A percentile compares a stretch with the other conserved stretches of the same genome.
These are phyloP conservation scores for Syzygium aromaticum DNA, from an alignment of 345 rosid genomes.

Conservation along the genomic window DNA sequence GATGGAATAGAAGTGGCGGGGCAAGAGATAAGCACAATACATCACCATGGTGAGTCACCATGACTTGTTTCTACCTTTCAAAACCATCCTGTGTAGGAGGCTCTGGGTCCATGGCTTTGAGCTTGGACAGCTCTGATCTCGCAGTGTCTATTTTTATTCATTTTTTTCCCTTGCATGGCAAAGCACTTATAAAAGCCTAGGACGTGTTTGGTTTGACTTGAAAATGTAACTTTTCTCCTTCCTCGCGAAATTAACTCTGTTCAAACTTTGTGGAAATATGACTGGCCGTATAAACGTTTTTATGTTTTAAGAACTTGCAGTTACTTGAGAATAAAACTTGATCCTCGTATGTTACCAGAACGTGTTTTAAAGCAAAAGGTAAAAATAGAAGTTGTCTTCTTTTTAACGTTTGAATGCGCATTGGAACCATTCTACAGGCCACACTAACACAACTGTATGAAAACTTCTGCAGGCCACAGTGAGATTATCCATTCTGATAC, in stretches of 20 bases:
- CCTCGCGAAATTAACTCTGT: neutral
- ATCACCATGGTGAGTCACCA: slow-evolving; percentile 27
- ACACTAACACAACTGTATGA: neutral
- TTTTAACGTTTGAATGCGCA: neutral
- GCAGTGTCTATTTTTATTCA: neutral
- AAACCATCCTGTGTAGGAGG: neutral
- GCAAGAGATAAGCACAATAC: slow-evolving; percentile 51
- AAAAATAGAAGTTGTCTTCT: neutral
- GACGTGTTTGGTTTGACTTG: neutral
- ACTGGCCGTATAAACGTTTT: neutral
- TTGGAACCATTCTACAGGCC: neutral
- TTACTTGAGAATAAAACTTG: neutral
- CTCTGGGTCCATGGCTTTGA: neutral
- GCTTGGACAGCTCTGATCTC: neutral
- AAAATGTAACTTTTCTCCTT: neutral
- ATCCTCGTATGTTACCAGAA: neutral
- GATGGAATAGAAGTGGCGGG: slow-evolving; percentile 50
- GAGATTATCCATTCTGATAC: neutral
- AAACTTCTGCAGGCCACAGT: slow-evolving; percentile 5
- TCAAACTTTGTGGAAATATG: neutral
- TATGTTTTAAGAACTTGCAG: neutral
- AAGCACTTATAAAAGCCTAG: neutral
- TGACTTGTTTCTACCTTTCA: neutral
- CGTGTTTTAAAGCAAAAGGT: neutral
- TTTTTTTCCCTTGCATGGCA: neutral